Base-by-base conservation (phyloP, 108 stramenopile genomes). In the Epipyxis sp. region DNA sequence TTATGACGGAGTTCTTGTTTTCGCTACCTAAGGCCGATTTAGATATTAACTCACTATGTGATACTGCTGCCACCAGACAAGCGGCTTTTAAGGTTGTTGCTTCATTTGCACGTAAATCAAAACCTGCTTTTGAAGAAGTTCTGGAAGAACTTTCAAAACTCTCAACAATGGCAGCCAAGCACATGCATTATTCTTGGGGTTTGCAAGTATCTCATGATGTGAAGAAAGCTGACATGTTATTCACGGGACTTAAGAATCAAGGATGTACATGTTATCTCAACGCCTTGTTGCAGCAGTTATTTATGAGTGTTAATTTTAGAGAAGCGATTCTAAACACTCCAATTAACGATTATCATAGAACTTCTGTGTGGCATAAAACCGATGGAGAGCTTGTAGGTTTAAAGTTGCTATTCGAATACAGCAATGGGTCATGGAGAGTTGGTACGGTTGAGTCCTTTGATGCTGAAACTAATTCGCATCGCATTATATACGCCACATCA, bases 251-350 rank as follows among this genome's bases (percentile, higher is more conserved):
- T 30, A 90, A 90, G 67, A 98, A 98, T 79, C 95, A 96, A 80
- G 97, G 97, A 39, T 95, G 95, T 85, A 98, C 97, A 0, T 98
- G 97, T 88, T 98, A 98, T 90, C 95, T 98, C 94, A 98, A 98
- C 79, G 92, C 93, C 0, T 84, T 94, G 1, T 87, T 98, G 6
- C 97, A 98, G 80, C 93, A 32, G 32, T 1, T 59, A 0, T 78
- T 37, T 35, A 80, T 40, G 20, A 2, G 40, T 69, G 6, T 30
- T 50, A 27, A 6, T 6, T 74, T 74, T 37, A 37, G 71, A 42
- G 71, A 74, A 29, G 71, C 71, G 25, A 57, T 74, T 35, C 3
- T 39, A 6, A 3, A 57, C 3, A 13, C 34, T 30, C 13, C 71
- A 6, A 20, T 74, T 13, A 37, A 6, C 6, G 71, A 74, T 13